Percentiles rank a stretch among this genome's conserved stretches.
phyloP scores from a whole-genome alignment of 202 grass and related monocot species.

The Panicum hallii region DNA sequence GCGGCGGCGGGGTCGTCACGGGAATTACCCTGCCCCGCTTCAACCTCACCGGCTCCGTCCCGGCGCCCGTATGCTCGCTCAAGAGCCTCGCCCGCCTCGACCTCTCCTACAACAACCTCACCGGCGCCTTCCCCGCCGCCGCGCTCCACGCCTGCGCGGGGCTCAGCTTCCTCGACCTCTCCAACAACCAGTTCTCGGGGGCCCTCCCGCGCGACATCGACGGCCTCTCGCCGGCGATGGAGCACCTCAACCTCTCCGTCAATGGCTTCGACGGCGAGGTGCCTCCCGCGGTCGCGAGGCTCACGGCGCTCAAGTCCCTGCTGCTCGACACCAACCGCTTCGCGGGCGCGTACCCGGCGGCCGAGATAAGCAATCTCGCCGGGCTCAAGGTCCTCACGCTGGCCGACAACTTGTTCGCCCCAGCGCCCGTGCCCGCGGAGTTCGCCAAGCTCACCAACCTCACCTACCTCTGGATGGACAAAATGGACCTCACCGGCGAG shows the following conservation, averaged over 20 bases:
- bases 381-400: conserved; percentile 57
- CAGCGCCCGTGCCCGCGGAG: conserved; percentile 45
- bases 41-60: conserved; percentile 28
- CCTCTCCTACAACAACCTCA: conserved; percentile 59
- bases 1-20: conserved; percentile 20
- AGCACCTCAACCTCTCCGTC: conserved; percentile 58
- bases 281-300: conserved; percentile 34
- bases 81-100: conserved; percentile 56
- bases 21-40: neutral
- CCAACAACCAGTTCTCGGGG: conserved; percentile 59
- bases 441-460: conserved; percentile 61
- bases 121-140: conserved; percentile 51
- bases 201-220: conserved; percentile 52
- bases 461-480: conserved; percentile 56
- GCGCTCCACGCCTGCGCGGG: conserved; percentile 56
- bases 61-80: conserved; percentile 45
- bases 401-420: conserved; percentile 53
- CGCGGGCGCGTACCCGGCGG: conserved; percentile 55
- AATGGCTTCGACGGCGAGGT: conserved; percentile 61
- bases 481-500: conserved; percentile 49
- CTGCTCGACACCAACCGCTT: conserved; percentile 59
- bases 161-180: conserved; percentile 63
- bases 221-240: conserved; percentile 40
- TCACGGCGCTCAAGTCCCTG: conserved; percentile 47
- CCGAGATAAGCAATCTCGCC: conserved; percentile 45